Evolutionary conservation across 441 rosid species (phyloP).

Genomic region (Viola pubescens): DNA sequence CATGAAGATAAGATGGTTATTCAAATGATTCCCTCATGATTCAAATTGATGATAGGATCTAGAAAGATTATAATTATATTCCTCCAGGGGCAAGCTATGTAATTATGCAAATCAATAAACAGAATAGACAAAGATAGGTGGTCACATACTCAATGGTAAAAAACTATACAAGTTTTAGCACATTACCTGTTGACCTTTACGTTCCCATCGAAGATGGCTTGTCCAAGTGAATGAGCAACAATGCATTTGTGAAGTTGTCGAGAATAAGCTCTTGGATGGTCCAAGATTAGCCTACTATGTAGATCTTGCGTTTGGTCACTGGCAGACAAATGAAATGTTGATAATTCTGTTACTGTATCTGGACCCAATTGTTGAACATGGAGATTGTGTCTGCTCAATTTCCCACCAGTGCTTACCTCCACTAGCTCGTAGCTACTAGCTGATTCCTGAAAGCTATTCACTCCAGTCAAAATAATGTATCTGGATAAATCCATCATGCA

Average conservation of each 20-base stretch:
- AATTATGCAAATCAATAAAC: neutral
- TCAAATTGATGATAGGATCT: neutral
- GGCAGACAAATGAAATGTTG: conserved; percentile 64
- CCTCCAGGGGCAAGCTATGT: neutral
- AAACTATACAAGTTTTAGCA: too few relatives aligned
- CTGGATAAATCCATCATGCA: neutral
- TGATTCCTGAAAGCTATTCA: conserved; percentile 43
- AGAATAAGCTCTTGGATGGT: conserved; percentile 75
- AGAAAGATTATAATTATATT: too few relatives aligned
- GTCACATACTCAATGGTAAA: too few relatives aligned
- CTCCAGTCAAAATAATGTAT: neutral
- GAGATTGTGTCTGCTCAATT: conserved; percentile 78
- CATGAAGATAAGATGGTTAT: too few relatives aligned
- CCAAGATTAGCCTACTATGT: conserved; percentile 72
- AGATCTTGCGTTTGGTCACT: conserved; percentile 73
- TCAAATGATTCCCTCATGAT: too few relatives aligned
- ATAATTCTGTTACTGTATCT: conserved; percentile 60
- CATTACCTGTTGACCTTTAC: conserved; percentile 71
- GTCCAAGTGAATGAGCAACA: conserved; percentile 78
- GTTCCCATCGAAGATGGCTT: conserved; percentile 89
- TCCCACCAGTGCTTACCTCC: conserved; percentile 88
- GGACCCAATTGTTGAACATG: conserved; percentile 86
- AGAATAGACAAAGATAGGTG: too few relatives aligned
- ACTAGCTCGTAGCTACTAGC: conserved; percentile 68
- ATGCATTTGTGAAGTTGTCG: conserved; percentile 90